phyloP scores from a whole-genome alignment of 495 filamentous ascomycete genomes.

The Rostrohypoxylon terebratum region DNA sequence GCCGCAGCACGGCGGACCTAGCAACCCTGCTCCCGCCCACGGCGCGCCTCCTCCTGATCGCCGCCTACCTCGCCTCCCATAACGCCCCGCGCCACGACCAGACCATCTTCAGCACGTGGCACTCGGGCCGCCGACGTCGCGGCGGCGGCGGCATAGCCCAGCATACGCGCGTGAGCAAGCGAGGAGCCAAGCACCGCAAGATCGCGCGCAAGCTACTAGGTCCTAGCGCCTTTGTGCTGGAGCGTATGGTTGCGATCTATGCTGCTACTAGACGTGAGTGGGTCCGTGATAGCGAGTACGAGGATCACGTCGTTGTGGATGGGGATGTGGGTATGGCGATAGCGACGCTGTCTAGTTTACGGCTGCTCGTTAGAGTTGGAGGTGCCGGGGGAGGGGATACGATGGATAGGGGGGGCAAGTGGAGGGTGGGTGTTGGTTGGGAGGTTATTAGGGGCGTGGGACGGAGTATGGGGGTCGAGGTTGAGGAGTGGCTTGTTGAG shows the following conservation, averaged over 20 bases:
- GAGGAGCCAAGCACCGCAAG: slow-evolving; percentile 70
- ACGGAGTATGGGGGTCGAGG: slow-evolving; percentile 75
- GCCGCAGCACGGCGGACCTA: slow-evolving; percentile 44
- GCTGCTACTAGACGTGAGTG: slow-evolving; percentile 79
- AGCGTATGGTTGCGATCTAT: slow-evolving; percentile 89
- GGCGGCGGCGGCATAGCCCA: slow-evolving; percentile 49
- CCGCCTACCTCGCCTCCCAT: slow-evolving; percentile 92
- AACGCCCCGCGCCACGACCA: slow-evolving; percentile 82
- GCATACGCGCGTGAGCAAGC: slow-evolving; percentile 40
- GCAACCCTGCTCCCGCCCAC: slow-evolving; percentile 76
- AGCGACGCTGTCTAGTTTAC: slow-evolving; percentile 81
- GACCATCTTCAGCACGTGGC: slow-evolving; percentile 85
- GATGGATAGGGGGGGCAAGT: slow-evolving; percentile 74
- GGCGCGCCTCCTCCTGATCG: slow-evolving; percentile 83
- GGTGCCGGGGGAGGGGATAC: slow-evolving; percentile 57
- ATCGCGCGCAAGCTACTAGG: slow-evolving; percentile 77
- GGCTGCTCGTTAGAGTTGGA: slow-evolving; percentile 73
- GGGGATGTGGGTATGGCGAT: slow-evolving; percentile 78
- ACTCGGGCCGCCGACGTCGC: slow-evolving; percentile 62
- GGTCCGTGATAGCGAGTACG: slow-evolving; percentile 55
- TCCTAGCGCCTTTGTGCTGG: slow-evolving; percentile 84
- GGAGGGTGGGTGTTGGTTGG: slow-evolving; percentile 81
- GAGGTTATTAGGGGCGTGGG: slow-evolving; percentile 74
- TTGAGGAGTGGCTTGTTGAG: slow-evolving; percentile 77
- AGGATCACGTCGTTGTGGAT: slow-evolving; percentile 52